Conservation (phyloP, 257 asterid genomes). For the Voacanga thouarsii region DNA sequence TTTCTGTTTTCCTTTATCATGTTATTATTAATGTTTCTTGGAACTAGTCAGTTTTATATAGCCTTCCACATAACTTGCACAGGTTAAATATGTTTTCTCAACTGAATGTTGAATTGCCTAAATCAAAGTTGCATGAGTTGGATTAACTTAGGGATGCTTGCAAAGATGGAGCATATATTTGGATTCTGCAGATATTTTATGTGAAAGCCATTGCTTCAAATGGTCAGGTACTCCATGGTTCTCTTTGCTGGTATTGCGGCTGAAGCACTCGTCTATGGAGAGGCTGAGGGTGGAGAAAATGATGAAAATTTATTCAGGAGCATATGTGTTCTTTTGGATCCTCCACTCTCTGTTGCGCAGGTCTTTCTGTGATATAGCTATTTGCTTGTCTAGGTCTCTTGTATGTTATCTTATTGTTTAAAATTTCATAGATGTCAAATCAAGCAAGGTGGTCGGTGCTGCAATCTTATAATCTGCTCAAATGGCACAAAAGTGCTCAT, state of each 20-base stretch:
- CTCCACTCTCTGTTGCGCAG: slow-evolving; percentile 82
- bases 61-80: neutral
- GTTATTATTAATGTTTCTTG: neutral
- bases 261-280: slow-evolving; percentile 90
- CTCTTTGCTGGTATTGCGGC: slow-evolving; percentile 98
- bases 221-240: slow-evolving; percentile 91
- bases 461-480: slow-evolving; percentile 83
- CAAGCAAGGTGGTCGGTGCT: slow-evolving; percentile 98
- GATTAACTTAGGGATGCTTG: neutral
- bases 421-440: slow-evolving; percentile 66
- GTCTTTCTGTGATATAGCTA: slow-evolving; percentile 32
- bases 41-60: neutral
- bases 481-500: slow-evolving; percentile 84
- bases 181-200: neutral
- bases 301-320: slow-evolving; percentile 89
- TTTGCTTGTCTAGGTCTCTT: slow-evolving; percentile 10
- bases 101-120: neutral
- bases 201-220: slow-evolving; percentile 14
- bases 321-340: slow-evolving; percentile 69
- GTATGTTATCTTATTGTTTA: neutral
- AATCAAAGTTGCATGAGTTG: neutral
- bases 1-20: neutral
- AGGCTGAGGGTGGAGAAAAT: slow-evolving; percentile 98
- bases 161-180: slow-evolving; percentile 1
- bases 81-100: neutral